phyloP scores from a whole-genome alignment of 176 grass and related monocot genomes.

The Chloris gayana region DNA sequence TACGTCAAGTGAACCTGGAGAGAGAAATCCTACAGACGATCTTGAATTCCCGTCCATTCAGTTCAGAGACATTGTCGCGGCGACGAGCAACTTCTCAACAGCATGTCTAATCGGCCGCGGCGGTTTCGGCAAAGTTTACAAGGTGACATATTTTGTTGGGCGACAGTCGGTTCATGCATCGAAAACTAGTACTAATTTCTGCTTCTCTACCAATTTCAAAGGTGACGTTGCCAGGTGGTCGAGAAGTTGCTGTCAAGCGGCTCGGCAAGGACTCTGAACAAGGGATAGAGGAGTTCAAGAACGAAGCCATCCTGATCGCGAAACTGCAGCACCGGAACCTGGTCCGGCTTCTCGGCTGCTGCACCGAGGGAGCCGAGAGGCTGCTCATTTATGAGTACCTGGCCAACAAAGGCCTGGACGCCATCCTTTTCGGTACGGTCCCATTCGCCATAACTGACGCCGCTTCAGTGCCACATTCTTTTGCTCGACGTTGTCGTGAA shows the following conservation, averaged over 20 bases:
- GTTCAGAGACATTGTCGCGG: conserved; percentile 37
- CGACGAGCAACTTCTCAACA: conserved; percentile 56
- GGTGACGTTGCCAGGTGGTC: conserved; percentile 34
- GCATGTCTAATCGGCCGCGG: conserved; percentile 46
- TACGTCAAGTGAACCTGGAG: conserved; percentile 23
- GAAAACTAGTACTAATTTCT: background rate
- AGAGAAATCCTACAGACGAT: conserved; percentile 17
- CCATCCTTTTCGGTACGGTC: conserved; percentile 45
- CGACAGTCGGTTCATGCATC: background rate
- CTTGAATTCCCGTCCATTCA: conserved; percentile 44
- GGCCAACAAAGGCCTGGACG: conserved; percentile 43
- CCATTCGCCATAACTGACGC: background rate
- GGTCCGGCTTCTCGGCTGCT: conserved; percentile 53
- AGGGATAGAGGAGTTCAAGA: conserved; percentile 55
- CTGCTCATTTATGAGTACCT: conserved; percentile 58
- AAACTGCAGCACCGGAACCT: conserved; percentile 52
- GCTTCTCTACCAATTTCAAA: background rate
- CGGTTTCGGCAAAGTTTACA: conserved; percentile 68
- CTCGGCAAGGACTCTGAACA: conserved; percentile 49
- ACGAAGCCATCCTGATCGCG: conserved; percentile 37
- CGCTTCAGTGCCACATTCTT: background rate
- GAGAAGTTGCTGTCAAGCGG: conserved; percentile 60
- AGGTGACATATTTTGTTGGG: conserved; percentile 32
- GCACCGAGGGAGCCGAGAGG: conserved; percentile 49
- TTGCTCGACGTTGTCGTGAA: background rate